Evolutionary conservation across 2,329 filamentous ascomycete species (phyloP).

Genomic region (Zalaria sp.): DNA sequence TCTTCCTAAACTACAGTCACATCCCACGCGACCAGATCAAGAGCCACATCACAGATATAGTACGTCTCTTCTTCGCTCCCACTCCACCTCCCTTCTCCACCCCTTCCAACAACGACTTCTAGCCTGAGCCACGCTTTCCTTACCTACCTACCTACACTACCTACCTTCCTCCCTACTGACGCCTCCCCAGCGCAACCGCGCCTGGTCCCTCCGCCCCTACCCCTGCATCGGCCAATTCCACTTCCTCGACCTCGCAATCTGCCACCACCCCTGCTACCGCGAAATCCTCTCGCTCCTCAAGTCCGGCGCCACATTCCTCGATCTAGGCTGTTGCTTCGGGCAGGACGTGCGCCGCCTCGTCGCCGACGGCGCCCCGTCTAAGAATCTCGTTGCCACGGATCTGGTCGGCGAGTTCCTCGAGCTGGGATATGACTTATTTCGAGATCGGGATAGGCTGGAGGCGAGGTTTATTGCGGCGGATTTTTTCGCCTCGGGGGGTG

Average conservation of each 20-base stretch:
- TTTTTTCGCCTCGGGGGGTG: slow-evolving; percentile 9
- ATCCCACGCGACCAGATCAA: background rate
- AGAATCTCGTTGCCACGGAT: slow-evolving; percentile 19
- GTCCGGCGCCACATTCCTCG: slow-evolving; percentile 21
- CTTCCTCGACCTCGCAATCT: slow-evolving; percentile 27
- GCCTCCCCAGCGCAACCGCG: background rate
- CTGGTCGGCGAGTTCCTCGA: slow-evolving; percentile 19
- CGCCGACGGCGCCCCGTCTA: slow-evolving; percentile 20
- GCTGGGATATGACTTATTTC: slow-evolving; percentile 27
- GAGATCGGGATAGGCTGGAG: slow-evolving; percentile 23
- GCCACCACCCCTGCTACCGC: slow-evolving; percentile 18
- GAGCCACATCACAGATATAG: background rate
- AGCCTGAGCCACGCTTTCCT: no score
- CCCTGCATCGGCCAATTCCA: slow-evolving; percentile 30
- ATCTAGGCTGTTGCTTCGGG: slow-evolving; percentile 28
- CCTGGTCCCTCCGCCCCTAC: slow-evolving; percentile 16
- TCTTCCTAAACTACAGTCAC: background rate
- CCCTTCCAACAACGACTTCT: no score
- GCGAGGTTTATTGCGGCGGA: slow-evolving; percentile 17
- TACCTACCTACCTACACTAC: no score
- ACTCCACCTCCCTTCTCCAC: no score
- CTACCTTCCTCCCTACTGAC: background rate
- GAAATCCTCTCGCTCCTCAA: slow-evolving; percentile 11
- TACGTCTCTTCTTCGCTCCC: background rate
- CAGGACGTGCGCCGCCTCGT: slow-evolving; percentile 25